These are phyloP conservation scores for Apium graveolens DNA, from an alignment of 129 eudicot genomes.

Conservation along the genomic window DNA sequence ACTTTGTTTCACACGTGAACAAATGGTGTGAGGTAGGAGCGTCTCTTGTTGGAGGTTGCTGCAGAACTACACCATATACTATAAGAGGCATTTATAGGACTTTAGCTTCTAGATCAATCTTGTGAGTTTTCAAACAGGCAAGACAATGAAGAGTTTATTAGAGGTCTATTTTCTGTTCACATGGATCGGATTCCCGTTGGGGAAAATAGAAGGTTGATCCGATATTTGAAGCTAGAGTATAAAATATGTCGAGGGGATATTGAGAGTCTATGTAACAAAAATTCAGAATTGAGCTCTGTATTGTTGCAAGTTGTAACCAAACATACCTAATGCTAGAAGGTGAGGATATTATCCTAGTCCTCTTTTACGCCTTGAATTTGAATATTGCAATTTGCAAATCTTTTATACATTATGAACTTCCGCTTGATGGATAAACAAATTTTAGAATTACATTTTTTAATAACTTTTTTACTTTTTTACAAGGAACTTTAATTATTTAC, in stretches of 20 bases:
- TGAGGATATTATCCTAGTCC: background rate
- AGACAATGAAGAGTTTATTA: background rate
- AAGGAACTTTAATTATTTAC: no score
- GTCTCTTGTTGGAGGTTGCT: slow-evolving; percentile 91
- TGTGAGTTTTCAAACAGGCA: background rate
- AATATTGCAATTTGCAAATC: background rate
- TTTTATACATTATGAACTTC: background rate
- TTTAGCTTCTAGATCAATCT: slow-evolving; percentile 30
- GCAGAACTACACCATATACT: slow-evolving; percentile 87
- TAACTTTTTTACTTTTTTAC: no score
- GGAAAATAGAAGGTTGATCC: slow-evolving; percentile 2
- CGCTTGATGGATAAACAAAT: background rate
- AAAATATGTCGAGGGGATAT: background rate
- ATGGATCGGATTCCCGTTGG: background rate
- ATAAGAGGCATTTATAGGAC: slow-evolving; percentile 51
- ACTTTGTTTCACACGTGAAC: slow-evolving; percentile 78
- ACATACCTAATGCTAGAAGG: no score
- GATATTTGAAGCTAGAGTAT: background rate
- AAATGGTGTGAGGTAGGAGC: slow-evolving; percentile 94
- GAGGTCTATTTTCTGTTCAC: background rate
- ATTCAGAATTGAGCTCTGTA: background rate
- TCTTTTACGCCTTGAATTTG: background rate
- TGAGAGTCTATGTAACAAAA: background rate
- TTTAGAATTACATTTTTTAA: no score
- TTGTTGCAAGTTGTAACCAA: background rate